A percentile compares a stretch with the other conserved stretches of the same genome.
These are phyloP conservation scores for Ormosia semicastrata DNA, from an alignment of 306 rosid species.

Conservation along the genomic window DNA sequence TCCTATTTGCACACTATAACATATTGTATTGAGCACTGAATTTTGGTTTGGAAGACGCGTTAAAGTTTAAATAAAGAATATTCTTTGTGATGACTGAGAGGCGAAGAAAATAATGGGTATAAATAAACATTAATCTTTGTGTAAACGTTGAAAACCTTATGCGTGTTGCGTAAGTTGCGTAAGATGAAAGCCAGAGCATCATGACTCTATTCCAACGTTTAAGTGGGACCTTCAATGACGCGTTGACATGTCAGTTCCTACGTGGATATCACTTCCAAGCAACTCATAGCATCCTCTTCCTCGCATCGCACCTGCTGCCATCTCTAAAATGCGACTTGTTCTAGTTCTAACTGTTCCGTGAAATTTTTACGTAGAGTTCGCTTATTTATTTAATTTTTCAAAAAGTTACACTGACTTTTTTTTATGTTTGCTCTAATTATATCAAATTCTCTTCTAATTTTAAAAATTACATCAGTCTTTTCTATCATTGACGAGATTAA, in stretches of 20 bases:
- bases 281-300: not conserved
- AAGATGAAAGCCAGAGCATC: not conserved
- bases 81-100: not conserved
- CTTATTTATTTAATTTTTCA: too few species aligned
- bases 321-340: too few species aligned
- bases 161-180: not conserved
- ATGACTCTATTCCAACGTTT: not conserved
- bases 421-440: too few species aligned
- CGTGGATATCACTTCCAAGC: not conserved
- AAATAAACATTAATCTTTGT: not conserved
- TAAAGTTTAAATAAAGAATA: not conserved
- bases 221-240: not conserved
- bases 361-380: too few species aligned
- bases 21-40: not conserved
- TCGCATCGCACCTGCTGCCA: too few species aligned
- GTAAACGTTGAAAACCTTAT: not conserved
- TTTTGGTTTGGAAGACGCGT: not conserved
- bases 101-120: not conserved
- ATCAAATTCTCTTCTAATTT: too few species aligned
- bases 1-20: too few species aligned
- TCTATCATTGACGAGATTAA: too few species aligned
- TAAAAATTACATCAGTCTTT: too few species aligned
- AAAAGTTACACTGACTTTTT: too few species aligned
- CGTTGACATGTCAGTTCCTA: not conserved
- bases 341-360: too few species aligned